Evolutionary conservation across 108 stramenopile species (phyloP), one percentile per base, ranked within the genome.

Genomic region (Schizochytrium sp.): DNA sequence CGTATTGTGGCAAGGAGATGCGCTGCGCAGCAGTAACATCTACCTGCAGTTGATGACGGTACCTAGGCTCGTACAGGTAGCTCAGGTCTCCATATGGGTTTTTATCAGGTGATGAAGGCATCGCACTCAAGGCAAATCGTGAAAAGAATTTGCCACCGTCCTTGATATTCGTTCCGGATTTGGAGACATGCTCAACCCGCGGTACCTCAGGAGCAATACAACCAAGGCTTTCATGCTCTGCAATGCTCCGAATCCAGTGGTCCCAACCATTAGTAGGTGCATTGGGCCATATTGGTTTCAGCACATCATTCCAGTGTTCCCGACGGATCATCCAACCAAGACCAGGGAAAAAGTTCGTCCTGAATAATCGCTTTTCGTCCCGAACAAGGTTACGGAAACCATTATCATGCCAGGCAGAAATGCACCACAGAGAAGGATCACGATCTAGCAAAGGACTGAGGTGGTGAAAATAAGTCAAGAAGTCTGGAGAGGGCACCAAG

Each of bases 361-460:
- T 46, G 0, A 19, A 46, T 17, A 88, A 17, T 13, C 12, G 17
- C 4, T 12, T 17, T 19, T 61, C 61, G 60, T 59, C 38, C 19
- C 57, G 42, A 12, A 46, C 61, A 2, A 19, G 61, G 0, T 61
- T 28, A 40, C 3, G 3, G 49, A 42, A 61, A 13, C 58, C 88
- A 64, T 88, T 88, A 44, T 88, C 88, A 46, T 88, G 49, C 88
- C 88, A 88, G 4, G 88, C 60, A n/a, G 61, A 69, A 38, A 47
- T 64, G 61, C 60, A 69, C 60, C 60, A 88, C 46, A 88, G 61
- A 28, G 88, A 45, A 3, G 87, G 61, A 49, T 69, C 88, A 3
- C 38, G 61, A 19, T 46, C 42, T 28, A 88, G 46, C 17, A 13
- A 19, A 13, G 42, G 3, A 5, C 7, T 41, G 0, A 15, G 41